Base-by-base conservation (phyloP, 345 rosid genomes). In the Bruguiera sexangula region DNA sequence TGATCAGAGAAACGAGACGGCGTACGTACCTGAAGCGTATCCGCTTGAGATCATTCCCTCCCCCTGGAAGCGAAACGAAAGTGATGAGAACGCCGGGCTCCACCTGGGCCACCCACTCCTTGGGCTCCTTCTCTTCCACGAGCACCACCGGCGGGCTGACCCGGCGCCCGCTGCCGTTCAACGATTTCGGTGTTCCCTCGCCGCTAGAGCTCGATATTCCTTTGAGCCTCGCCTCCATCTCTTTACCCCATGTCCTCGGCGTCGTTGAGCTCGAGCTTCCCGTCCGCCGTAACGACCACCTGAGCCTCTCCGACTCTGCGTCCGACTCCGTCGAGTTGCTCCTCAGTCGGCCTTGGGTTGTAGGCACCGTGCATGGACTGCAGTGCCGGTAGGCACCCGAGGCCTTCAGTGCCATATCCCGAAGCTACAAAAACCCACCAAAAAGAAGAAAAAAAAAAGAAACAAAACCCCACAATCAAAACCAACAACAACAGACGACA, bases 301-400 rank as follows among this genome's bases (percentile, higher is more conserved):
- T 53, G 63, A 54, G 70, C 72, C 63, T 86, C 76, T 69, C 85
- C 85, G 78, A 78, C 75, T 83, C 67, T 82, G 81, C 80, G 61
- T 76, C 80, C 3, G 75, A 70, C 62, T 66, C 75, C 8, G 65
- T 32, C 39, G 26, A 62, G 69, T 46, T 62, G 29, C 20, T 29
- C 50, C 60, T 59, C 18, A 62, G 62, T 30, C 70, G 61, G 57
- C 13, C 43, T 32, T 61, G 66, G 34, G 37, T 27, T 39, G 68
- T 43, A 6, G 80, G 64, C 59, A 27, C 80, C 8, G 76, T 67
- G 50, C 80, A 76, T 10, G 80, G 76, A 54, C 51, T 72, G 56
- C 80, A 76, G 62, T 76, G 75, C 34, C 75, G 68, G 62, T 76
- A 76, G 19, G 80, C 80, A 8, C 80, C 80, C 10, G 76, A 76